These are phyloP conservation scores for Intubia oerlemansii DNA, from an alignment of 2,329 filamentous ascomycete genomes.

Conservation along the genomic window DNA sequence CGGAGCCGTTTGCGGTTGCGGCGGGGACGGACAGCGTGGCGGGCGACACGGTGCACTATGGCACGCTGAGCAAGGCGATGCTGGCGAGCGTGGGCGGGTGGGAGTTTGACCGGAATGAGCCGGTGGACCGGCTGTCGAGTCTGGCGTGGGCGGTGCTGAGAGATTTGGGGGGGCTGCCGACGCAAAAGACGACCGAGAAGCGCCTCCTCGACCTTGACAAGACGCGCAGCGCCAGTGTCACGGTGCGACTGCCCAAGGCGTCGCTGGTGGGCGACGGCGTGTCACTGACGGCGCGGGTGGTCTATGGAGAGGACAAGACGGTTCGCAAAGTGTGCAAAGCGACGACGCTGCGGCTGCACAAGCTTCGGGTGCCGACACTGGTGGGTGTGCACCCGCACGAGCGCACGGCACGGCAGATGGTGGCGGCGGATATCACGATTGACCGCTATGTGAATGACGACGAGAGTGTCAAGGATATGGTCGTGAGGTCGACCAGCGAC, in stretches of 20 bases:
- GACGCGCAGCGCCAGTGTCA: conserved; percentile 27
- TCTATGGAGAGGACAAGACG: background rate
- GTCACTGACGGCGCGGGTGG: conserved; percentile 4
- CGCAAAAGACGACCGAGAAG: no score
- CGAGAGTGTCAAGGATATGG: no score
- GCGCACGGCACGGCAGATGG: conserved; percentile 17
- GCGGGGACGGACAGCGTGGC: conserved; percentile 41
- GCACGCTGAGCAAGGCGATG: conserved; percentile 44
- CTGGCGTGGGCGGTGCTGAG: no score
- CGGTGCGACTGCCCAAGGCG: conserved; percentile 42
- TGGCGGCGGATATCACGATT: conserved; percentile 17
- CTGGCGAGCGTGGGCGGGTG: conserved; percentile 19
- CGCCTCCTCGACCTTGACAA: conserved; percentile 14
- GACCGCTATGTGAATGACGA: conserved; percentile 24
- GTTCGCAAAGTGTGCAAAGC: background rate
- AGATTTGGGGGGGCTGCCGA: no score
- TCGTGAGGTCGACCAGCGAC: background rate
- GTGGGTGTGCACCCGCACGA: conserved; percentile 58
- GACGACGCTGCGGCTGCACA: conserved; percentile 25
- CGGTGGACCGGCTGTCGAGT: conserved; percentile 4
- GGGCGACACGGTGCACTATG: conserved; percentile 57
- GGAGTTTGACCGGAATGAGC: conserved; percentile 11
- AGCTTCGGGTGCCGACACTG: conserved; percentile 41
- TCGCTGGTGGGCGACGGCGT: conserved; percentile 16
- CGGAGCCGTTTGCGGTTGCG: conserved; percentile 26